Evolutionary conservation across 2,329 filamentous ascomycete genomes (phyloP).

Genomic region (Neophaeococcomyces mojaviensis): DNA sequence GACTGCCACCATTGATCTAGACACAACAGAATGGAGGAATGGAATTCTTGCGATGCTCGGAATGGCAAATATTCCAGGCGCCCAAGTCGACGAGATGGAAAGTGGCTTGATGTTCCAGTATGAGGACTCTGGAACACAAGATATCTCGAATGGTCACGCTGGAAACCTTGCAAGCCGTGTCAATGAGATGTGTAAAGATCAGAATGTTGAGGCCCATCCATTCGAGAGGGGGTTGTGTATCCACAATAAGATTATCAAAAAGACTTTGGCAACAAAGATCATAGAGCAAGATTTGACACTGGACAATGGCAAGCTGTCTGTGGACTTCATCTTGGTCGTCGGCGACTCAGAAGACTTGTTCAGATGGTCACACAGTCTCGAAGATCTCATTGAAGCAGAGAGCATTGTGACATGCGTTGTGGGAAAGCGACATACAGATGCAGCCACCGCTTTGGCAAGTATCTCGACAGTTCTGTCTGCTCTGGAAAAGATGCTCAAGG

Average conservation of each 20-base stretch:
- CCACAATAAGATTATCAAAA: slow-evolving; percentile 79
- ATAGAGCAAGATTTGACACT: slow-evolving; percentile 58
- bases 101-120: slow-evolving; percentile 90
- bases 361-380: slow-evolving; percentile 80
- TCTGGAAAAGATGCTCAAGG: slow-evolving; percentile 4
- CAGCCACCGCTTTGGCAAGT: slow-evolving; percentile 75
- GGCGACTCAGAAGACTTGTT: slow-evolving; percentile 91
- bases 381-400: slow-evolving; percentile 50
- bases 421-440: slow-evolving; percentile 80
- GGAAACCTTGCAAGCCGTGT: slow-evolving; percentile 90
- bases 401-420: slow-evolving; percentile 80
- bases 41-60: slow-evolving; percentile 81
- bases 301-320: slow-evolving; percentile 33
- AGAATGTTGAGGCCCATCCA: slow-evolving; percentile 75
- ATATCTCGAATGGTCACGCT: slow-evolving; percentile 68
- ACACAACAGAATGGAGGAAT: slow-evolving; percentile 64
- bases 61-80: slow-evolving; percentile 78
- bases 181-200: slow-evolving; percentile 81
- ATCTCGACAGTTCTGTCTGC: slow-evolving; percentile 44
- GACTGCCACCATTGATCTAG: slow-evolving; percentile 68
- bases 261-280: slow-evolving; percentile 70
- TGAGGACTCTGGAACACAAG: slow-evolving; percentile 69
- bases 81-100: slow-evolving; percentile 81
- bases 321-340: slow-evolving; percentile 83
- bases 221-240: slow-evolving; percentile 74